These are phyloP conservation scores for Apiotrichum gracile DNA, from an alignment of 1,284 basidiomycete genomes.

Conservation along the genomic window DNA sequence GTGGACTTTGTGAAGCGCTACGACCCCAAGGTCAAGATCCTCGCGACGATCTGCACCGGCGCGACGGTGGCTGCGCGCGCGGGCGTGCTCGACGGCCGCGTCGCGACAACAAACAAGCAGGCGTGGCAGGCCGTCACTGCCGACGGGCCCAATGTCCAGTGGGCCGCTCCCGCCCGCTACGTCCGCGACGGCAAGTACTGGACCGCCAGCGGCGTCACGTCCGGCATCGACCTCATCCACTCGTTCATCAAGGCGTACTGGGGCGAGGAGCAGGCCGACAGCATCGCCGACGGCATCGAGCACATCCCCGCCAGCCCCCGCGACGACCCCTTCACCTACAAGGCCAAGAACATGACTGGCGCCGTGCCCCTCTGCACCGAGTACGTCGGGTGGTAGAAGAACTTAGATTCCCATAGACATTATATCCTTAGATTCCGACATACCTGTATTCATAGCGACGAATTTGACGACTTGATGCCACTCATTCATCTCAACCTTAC, in stretches of 20 bases:
- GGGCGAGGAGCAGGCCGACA: not conserved
- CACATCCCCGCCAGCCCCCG: not conserved
- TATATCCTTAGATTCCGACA: too few species aligned
- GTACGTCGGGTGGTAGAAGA: too few species aligned
- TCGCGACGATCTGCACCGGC: conserved; percentile 19
- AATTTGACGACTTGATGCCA: too few species aligned
- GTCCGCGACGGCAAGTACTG: conserved; percentile 1
- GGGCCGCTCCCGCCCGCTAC: not conserved
- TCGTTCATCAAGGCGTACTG: not conserved
- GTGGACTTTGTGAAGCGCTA: not conserved
- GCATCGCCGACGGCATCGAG: not conserved
- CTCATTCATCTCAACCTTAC: too few species aligned
- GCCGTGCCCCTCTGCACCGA: too few species aligned
- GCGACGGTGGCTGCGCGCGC: conserved; percentile 18
- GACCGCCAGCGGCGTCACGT: not conserved
- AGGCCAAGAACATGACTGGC: not conserved
- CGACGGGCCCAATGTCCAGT: not conserved
- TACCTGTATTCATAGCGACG: too few species aligned
- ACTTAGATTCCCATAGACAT: too few species aligned
- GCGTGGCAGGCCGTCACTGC: conserved; percentile 1
- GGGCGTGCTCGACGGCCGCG: conserved; percentile 16
- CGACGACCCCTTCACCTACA: not conserved
- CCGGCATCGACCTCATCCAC: not conserved
- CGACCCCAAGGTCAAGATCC: conserved; percentile 1
- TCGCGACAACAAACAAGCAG: conserved; percentile 24